Evolutionary conservation across 495 filamentous ascomycete genomes (phyloP).

Genomic region (Cercophora samala): DNA sequence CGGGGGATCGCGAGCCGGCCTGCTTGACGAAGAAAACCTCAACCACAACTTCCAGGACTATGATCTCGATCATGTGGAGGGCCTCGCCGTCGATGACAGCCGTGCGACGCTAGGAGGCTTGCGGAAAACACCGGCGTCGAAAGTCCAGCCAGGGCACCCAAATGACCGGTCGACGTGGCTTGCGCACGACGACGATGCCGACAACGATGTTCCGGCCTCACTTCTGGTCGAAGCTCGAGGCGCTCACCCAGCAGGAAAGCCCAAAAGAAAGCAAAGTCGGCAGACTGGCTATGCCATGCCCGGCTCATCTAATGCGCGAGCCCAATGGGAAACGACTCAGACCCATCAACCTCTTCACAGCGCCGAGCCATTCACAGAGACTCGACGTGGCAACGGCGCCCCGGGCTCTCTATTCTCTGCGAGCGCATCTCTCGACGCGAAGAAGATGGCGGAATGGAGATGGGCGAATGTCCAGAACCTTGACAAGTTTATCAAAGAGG

Average conservation of each 20-base stretch:
- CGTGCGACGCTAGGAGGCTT: slow-evolving; percentile 51
- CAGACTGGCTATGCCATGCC: slow-evolving; percentile 35
- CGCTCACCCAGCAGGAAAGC: slow-evolving; percentile 13
- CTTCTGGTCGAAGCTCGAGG: slow-evolving; percentile 68
- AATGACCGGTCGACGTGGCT: slow-evolving; percentile 33
- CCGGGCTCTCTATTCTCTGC: slow-evolving; percentile 36
- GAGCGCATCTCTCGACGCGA: slow-evolving; percentile 55
- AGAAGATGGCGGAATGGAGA: slow-evolving; percentile 86
- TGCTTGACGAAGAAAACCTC: slow-evolving; percentile 68
- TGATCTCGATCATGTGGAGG: slow-evolving; percentile 61
- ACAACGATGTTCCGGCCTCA: slow-evolving; percentile 90
- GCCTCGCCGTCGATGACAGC: slow-evolving; percentile 63
- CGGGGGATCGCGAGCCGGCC: slow-evolving; percentile 63
- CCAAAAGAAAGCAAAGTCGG: slow-evolving; percentile 15
- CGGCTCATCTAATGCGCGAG: slow-evolving; percentile 52
- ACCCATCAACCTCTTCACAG: slow-evolving; percentile 59
- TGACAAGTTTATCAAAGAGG: slow-evolving; percentile 84
- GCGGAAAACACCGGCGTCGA: slow-evolving; percentile 1
- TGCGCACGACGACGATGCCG: slow-evolving; percentile 64
- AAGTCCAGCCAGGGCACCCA: background rate
- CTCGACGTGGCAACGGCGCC: slow-evolving; percentile 15
- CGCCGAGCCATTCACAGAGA: slow-evolving; percentile 34
- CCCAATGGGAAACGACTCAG: slow-evolving; percentile 66
- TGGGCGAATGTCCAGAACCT: slow-evolving; percentile 93
- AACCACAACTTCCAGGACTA: slow-evolving; percentile 64